Evolutionary conservation across 768 basidiomycete species (phyloP).

Genomic region (Phylloporus sp.): DNA sequence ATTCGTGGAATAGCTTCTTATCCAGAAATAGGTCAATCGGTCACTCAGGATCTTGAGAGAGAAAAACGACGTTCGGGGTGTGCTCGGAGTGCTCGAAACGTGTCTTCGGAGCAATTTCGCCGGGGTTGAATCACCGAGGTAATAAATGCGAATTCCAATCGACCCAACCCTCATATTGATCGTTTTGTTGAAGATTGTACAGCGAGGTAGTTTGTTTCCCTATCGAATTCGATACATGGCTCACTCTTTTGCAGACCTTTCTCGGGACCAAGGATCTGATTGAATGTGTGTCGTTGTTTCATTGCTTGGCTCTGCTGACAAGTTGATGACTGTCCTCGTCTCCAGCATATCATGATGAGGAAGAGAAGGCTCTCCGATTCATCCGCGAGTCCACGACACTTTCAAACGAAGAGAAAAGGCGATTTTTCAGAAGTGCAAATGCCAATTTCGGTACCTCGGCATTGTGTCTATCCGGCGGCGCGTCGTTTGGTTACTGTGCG

Average conservation of each 20-base stretch:
- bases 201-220: constrained; percentile 56
- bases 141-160: not conserved
- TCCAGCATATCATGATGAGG: constrained; percentile 78
- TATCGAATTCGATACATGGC: constrained; percentile 5
- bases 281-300: constrained; percentile 53
- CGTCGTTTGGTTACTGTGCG: constrained; percentile 88
- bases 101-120: constrained; percentile 92
- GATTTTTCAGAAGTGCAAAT: constrained; percentile 87
- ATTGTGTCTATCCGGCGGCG: constrained; percentile 93
- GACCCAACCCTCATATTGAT: constrained; percentile 3
- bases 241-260: constrained; percentile 61
- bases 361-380: constrained; percentile 70
- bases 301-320: not conserved
- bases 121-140: constrained; percentile 83
- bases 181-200: constrained; percentile 58
- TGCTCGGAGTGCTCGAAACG: constrained; percentile 87
- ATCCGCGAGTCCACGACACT: constrained; percentile 72
- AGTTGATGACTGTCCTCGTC: not conserved
- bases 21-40: constrained; percentile 54
- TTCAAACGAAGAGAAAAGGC: constrained; percentile 81
- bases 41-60: constrained; percentile 70
- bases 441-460: constrained; percentile 90
- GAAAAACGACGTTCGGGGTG: constrained; percentile 76
- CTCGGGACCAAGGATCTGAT: constrained; percentile 87
- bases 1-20: not conserved